These are phyloP conservation scores for Carnegiea gigantea DNA, from an alignment of 179 eudicot genomes.

Conservation along the genomic window DNA sequence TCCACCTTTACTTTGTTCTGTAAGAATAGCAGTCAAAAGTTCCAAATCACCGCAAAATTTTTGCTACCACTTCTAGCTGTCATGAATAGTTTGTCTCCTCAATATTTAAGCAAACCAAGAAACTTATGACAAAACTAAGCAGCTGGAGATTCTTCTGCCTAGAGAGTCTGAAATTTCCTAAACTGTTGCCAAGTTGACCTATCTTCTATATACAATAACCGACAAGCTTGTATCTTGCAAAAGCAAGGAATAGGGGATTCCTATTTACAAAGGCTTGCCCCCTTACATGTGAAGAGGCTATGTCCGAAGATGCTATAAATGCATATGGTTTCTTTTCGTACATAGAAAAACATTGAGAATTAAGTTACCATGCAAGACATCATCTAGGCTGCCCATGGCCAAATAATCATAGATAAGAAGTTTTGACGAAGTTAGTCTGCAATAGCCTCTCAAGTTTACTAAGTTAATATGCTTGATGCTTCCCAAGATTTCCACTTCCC, in stretches of 20 bases:
- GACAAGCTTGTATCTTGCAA: neutral
- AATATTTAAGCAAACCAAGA: too few relatives aligned
- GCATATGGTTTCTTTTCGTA: neutral
- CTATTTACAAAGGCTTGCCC: neutral
- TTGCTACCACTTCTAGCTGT: neutral
- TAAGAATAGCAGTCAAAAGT: conserved; percentile 1
- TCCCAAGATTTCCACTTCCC: conserved; percentile 86
- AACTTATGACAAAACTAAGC: too few relatives aligned
- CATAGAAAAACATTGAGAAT: neutral
- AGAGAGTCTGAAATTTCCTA: too few relatives aligned
- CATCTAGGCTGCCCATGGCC: conserved; percentile 85
- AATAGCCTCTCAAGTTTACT: conserved; percentile 90
- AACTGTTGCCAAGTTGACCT: too few relatives aligned
- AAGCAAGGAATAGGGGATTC: neutral
- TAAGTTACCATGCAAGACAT: conserved; percentile 69
- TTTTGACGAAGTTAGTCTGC: conserved; percentile 77
- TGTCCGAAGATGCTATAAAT: neutral
- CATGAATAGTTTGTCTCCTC: neutral
- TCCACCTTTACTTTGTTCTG: conserved; percentile 51
- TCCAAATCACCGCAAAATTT: neutral
- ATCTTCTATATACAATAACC: neutral
- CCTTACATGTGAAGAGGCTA: neutral
- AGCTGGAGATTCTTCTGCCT: too few relatives aligned
- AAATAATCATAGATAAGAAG: conserved; percentile 87
- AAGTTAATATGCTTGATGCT: conserved; percentile 87